Conservation (phyloP, 2,329 filamentous ascomycete species). For the Curvularia lunata region DNA sequence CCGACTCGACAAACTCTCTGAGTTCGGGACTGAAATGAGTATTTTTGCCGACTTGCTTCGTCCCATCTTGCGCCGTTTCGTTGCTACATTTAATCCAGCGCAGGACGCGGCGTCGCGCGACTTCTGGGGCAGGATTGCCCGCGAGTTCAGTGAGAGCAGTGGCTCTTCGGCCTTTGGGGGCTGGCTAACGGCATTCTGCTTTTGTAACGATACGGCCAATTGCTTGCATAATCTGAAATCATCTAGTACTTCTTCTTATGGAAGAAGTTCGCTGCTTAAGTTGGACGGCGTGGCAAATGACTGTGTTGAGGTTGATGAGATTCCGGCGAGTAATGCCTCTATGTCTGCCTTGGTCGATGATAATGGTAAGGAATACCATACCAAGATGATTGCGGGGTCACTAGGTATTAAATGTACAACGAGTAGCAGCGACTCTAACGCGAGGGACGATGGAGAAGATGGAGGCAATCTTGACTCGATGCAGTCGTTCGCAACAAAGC, state of each 20-base stretch:
- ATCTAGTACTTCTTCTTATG: no score
- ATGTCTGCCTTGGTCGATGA: constrained; percentile 23
- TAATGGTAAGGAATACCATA: constrained; percentile 11
- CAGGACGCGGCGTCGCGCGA: constrained; percentile 2
- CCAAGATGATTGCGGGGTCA: constrained; percentile 23
- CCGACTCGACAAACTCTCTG: constrained; percentile 19
- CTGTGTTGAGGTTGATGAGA: constrained; percentile 7
- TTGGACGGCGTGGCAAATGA: constrained; percentile 15
- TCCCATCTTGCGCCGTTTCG: constrained; percentile 20
- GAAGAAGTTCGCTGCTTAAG: background rate
- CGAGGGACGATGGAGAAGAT: background rate
- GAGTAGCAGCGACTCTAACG: constrained; percentile 3
- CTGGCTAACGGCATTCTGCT: constrained; percentile 31
- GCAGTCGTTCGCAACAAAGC: no score
- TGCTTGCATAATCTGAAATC: constrained; percentile 2
- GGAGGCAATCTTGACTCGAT: constrained; percentile 11
- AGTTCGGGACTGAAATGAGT: constrained; percentile 15
- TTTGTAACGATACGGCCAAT: constrained; percentile 23
- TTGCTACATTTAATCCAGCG: constrained; percentile 19
- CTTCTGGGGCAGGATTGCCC: constrained; percentile 23
- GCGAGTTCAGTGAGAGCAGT: constrained; percentile 1
- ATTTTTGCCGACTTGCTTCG: constrained; percentile 19
- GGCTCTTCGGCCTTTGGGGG: constrained; percentile 18
- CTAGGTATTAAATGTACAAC: constrained; percentile 16
- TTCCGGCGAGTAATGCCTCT: constrained; percentile 13